Evolutionary conservation across 1,284 basidiomycete genomes (phyloP), one percentile per base, ranked within the genome.

Genomic region (Tylopilus microsporus): DNA sequence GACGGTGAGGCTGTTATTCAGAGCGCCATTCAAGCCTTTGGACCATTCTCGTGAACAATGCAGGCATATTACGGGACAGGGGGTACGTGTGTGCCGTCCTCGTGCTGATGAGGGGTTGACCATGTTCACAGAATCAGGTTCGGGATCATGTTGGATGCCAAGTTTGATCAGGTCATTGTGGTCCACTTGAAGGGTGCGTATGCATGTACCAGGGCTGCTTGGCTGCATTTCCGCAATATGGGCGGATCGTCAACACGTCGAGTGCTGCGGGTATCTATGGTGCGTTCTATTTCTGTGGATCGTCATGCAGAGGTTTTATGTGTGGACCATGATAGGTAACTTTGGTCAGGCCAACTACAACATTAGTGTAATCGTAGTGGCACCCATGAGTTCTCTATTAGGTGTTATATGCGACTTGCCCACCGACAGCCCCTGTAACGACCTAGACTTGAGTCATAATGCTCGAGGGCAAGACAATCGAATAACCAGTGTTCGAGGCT

Each of bases 111-210:
- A 32, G 7, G 30, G 37, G 42, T 43, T 43, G 18, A 43, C 42
- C n/a, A 10, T 1, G 9, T n/a, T 13, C 15, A 15, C 15, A 18
- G 5, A 41, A 4, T 43, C 56, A 91, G 89, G 21, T 92, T 95
- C 80, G 92, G 90, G 79, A 95, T 94, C 75, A 94, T 96, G 90
- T 79, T 87, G 5, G 92, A 95, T 72, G 80, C 85, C 68, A 91
- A 95, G 66, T 95, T 88, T 81, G 93, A 96, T 69, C 83, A 90
- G 62, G 82, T 98, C 62, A 82, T 85, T 56, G 85, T 88, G 25
- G 95, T 99, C 21, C 97, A 99, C 73, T 78, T 99, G 63, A 97
- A 95, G 76, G 96, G 95, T 55, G 88, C 96, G 1, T 99, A 87
- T 75, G 80, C 93, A n/a, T 97, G 94, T 75, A 91, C 92, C 48